Conservation (phyloP, 805 yeast genomes). For the Ogataea nitratoaversa region DNA sequence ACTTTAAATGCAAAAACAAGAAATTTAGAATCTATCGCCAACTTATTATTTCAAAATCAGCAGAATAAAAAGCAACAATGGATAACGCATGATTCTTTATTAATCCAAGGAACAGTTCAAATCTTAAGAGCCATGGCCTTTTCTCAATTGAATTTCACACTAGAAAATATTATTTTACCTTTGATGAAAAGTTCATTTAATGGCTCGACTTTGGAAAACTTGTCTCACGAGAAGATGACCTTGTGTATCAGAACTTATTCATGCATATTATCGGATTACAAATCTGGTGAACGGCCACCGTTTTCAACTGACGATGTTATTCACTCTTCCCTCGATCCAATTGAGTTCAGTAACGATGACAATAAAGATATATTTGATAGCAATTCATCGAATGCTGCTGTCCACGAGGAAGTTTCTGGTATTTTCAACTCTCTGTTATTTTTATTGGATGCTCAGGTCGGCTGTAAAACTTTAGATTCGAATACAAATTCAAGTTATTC, state of each 20-base stretch:
- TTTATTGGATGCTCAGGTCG: constrained; percentile 57
- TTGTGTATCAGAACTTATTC: constrained; percentile 69
- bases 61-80: constrained; percentile 64
- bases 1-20: constrained; percentile 84
- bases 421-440: constrained; percentile 52
- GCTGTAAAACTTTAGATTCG: constrained; percentile 31
- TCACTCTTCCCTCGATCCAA: constrained; percentile 30
- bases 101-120: constrained; percentile 66
- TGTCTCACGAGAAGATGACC: constrained; percentile 66
- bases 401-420: constrained; percentile 69
- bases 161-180: constrained; percentile 75
- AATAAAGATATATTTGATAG: constrained; percentile 41
- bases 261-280: constrained; percentile 62
- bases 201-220: constrained; percentile 53
- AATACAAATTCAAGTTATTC: constrained; percentile 8
- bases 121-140: constrained; percentile 74
- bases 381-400: constrained; percentile 41
- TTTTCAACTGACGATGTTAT: constrained; percentile 63
- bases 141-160: constrained; percentile 69
- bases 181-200: constrained; percentile 59
- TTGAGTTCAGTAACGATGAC: constrained; percentile 28
- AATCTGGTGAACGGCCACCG: constrained; percentile 54
- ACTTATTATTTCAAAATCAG: constrained; percentile 46
- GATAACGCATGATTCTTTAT: constrained; percentile 59
- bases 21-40: constrained; percentile 62